Evolutionary conservation across 2,329 filamentous ascomycete species (phyloP).

Genomic region (Calonectria honghensis): DNA sequence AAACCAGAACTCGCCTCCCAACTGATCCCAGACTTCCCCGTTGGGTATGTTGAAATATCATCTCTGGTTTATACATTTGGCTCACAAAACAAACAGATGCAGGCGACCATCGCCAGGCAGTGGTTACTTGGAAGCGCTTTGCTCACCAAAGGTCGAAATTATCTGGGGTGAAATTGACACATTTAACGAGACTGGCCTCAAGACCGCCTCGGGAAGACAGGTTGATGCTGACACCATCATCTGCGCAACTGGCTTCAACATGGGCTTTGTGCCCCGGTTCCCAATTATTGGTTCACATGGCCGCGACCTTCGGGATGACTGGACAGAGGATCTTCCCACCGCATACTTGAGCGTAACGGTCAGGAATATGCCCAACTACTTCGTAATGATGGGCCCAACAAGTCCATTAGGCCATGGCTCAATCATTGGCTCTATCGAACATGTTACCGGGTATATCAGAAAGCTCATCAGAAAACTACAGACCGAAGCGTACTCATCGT

Average conservation of each 20-base stretch:
- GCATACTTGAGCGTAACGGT: background rate
- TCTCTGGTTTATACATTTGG: too few species aligned
- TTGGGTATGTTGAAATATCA: background rate
- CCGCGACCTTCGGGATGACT: conserved; percentile 4
- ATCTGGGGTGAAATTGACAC: background rate
- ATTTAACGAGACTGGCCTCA: background rate
- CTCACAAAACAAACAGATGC: background rate
- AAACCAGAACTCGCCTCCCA: background rate
- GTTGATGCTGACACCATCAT: background rate
- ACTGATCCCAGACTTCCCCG: background rate
- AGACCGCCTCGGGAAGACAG: background rate
- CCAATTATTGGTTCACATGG: conserved; percentile 1
- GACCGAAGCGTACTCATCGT: background rate
- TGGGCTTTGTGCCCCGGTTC: background rate
- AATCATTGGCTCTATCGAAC: background rate
- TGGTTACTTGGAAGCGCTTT: conserved; percentile 3
- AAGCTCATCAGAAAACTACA: background rate
- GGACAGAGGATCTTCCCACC: conserved; percentile 4
- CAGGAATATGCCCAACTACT: background rate
- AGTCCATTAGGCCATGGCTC: background rate
- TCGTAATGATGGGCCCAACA: conserved; percentile 3
- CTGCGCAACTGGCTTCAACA: conserved; percentile 5
- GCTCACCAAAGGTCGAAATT: conserved; percentile 3
- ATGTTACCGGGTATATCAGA: background rate
- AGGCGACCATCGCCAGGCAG: background rate